Evolutionary conservation across 768 basidiomycete species (phyloP), one percentile per base, ranked within the genome.

Genomic region (Kwoniella sp.): DNA sequence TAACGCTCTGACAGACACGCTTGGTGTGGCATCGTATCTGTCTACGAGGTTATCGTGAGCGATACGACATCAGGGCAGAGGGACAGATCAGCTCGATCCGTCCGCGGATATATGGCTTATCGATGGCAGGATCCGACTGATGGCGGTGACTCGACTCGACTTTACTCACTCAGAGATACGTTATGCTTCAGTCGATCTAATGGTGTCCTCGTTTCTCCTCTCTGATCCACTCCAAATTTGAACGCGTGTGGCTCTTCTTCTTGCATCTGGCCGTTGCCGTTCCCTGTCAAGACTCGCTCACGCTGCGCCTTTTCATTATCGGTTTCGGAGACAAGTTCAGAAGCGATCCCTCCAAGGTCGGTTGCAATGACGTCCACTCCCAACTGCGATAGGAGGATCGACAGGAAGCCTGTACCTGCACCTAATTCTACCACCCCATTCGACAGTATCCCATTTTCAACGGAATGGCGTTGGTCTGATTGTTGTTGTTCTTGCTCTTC

Each of bases 341-440:
- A 13, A 1, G 59, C 61, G 17, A 52, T 58, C 11, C 65, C n/a
- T n/a, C n/a, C 75, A 2, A 77, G 64, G 62, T 77, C 76, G 5
- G 76, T 77, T 8, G 73, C 60, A 1, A 72, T 68, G 30, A 75
- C 69, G 26, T 61, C 31, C 20, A 47, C 26, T 5, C 70, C 75
- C 7, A 72, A 58, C 58, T 77, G 76, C 3, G 69, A 65, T 0
- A 79, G 60, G 20, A 80, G 67, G 41, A 73, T 70, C 0, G 76
- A 76, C 28, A 80, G 66, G 57, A 80, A 79, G 0, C 79, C 79
- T 17, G 78, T 76, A 4, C 79, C 79, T 29, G 77, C 70, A 15
- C 79, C 79, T 2, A 80, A 65, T 61, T 80, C 79, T 1, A 77
- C 23, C 22, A 72, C 61, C n/a, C 55, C 55, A 26, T 20, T 45